Evolutionary conservation across 1,284 basidiomycete species (phyloP), one percentile per base, ranked within the genome.

Genomic region (Afroboletus lepidellus): DNA sequence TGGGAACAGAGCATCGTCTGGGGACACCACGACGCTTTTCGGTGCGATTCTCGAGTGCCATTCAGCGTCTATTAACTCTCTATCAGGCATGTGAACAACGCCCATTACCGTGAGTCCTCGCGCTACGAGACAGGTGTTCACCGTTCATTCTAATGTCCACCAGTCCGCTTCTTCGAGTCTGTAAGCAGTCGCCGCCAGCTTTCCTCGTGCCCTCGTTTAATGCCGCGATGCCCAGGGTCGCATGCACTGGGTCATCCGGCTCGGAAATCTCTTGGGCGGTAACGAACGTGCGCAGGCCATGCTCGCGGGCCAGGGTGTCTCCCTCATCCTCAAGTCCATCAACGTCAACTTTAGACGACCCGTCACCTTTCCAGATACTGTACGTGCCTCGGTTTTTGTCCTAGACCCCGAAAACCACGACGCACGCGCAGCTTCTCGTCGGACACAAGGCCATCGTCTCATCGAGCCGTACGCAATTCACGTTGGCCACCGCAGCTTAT

Each of bases 21-120:
- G 87, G 87, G 87, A 43, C 83, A 90, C 60, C 81, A 85, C 36
- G 87, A 90, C 62, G 72, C 86, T 0, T 88, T 90, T 62, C 81
- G 83, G 87, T 87, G 61, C 43, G 83, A 34, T 37, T 23, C 29
- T 13, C 29, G 13, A 41, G 24, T 8, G n/a, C 29, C 23, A 23
- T n/a, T n/a, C 11, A 27, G 38, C 18, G 2, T 8, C 7, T 18
- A 13, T 23, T 57, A 32, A 57, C 13, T 12, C 5, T 29, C 24
- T 21, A 39, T 23, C 51, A 90, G 87, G 63, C 87, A 90, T 60
- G 85, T 90, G 27, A 90, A 90, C 58, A 90, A 90, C 59, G 84
- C 80, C 20, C 80, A 79, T 53, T 90, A 90, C 61, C 71, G 86
- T 88, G 61, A 62, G 66, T 54, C 8, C 13, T 12, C 9, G 15